A percentile compares a stretch with the other conserved stretches of the same genome.
Evolutionary conservation across 345 rosid genomes (phyloP).

Genomic region (Citrus trifoliata): DNA sequence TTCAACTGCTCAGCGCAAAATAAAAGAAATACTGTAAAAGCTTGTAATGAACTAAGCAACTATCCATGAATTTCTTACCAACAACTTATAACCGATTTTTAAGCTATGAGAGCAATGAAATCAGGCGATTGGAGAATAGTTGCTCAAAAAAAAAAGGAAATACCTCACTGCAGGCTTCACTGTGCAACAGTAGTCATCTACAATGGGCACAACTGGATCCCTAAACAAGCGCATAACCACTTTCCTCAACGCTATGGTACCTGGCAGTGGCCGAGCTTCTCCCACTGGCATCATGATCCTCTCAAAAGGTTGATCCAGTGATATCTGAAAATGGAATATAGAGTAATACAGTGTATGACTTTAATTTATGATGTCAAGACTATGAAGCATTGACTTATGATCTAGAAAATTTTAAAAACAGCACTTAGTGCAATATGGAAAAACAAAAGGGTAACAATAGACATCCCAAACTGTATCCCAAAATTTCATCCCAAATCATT

Average conservation of each 20-base stretch:
- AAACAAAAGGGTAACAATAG: background rate
- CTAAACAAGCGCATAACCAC: conserved; percentile 62
- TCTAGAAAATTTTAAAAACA: background rate
- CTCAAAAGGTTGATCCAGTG: conserved; percentile 54
- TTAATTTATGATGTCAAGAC: background rate
- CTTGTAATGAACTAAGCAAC: background rate
- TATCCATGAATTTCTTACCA: background rate
- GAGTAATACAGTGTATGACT: background rate
- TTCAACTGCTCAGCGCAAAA: conserved; percentile 45
- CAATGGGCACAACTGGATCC: conserved; percentile 57
- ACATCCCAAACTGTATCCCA: no score
- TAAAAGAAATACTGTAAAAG: background rate
- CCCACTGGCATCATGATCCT: conserved; percentile 55
- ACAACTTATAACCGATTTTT: background rate
- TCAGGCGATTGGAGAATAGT: background rate
- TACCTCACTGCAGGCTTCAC: conserved; percentile 70
- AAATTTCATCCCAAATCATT: no score
- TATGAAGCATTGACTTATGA: background rate
- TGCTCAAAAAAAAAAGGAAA: background rate
- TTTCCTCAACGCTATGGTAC: conserved; percentile 43
- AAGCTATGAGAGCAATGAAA: background rate
- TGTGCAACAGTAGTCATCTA: conserved; percentile 66
- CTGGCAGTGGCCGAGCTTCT: conserved; percentile 51
- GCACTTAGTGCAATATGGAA: background rate
- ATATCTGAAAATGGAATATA: conserved; percentile 34